These are phyloP conservation scores for Blepharisma stoltei DNA, from an alignment of 73 alveolate species.

Conservation along the genomic window DNA sequence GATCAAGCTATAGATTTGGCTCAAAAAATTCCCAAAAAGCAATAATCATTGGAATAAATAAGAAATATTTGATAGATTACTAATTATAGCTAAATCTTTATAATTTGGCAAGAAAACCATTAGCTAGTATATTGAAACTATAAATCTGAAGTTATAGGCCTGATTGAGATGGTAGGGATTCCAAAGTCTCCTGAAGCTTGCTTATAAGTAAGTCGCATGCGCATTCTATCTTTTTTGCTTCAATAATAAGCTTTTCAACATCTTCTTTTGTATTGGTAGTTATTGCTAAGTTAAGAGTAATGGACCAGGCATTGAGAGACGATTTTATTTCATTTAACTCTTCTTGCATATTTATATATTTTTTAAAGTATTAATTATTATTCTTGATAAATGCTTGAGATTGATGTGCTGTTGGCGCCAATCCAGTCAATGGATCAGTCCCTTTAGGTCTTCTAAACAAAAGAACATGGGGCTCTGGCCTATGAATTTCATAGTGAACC, in stretches of 20 bases:
- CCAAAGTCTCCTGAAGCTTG: not conserved
- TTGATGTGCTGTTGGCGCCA: constrained; percentile 28
- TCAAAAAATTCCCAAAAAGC: no score
- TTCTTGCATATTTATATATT: constrained; percentile 18
- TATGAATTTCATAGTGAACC: constrained; percentile 78
- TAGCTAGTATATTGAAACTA: no score
- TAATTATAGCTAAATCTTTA: no score
- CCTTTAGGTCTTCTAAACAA: constrained; percentile 93
- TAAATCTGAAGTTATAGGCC: no score
- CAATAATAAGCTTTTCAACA: not conserved
- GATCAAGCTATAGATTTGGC: no score
- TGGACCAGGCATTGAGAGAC: not conserved
- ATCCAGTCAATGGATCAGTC: constrained; percentile 92
- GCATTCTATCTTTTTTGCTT: not conserved
- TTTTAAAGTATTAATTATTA: no score
- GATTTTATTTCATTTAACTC: constrained; percentile 11
- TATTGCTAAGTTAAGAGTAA: not conserved
- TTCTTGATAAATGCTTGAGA: no score
- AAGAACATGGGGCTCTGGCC: constrained; percentile 78
- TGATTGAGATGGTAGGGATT: not conserved
- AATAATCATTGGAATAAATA: no score
- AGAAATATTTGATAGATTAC: no score
- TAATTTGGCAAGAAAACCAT: no score
- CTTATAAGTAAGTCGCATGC: not conserved
- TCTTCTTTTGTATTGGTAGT: constrained; percentile 3